These are phyloP conservation scores for Chaetomium olivaceum DNA, from an alignment of 2,329 filamentous ascomycete species.

Conservation along the genomic window DNA sequence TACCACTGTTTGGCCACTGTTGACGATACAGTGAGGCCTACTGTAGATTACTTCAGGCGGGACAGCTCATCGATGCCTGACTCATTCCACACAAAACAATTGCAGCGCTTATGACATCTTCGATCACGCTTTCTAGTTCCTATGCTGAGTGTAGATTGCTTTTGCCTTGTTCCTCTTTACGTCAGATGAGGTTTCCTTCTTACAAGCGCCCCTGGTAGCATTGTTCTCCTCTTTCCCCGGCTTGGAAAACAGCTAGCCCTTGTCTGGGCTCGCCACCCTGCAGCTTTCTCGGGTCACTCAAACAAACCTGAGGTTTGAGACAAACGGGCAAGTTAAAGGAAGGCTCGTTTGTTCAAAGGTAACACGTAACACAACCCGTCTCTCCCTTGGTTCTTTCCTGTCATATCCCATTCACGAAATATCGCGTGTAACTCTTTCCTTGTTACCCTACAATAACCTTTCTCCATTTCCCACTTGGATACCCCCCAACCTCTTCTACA, in stretches of 20 bases:
- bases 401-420: neutral
- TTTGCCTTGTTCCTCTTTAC: neutral
- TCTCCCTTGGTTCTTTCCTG: neutral
- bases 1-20: neutral
- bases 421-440: neutral
- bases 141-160: neutral
- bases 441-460: neutral
- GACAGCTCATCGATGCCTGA: neutral
- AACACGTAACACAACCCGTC: neutral
- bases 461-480: neutral
- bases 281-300: neutral
- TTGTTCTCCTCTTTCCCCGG: neutral
- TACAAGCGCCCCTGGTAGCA: neutral
- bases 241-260: neutral
- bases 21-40: conserved; percentile 11
- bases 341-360: neutral
- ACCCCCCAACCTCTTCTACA: neutral
- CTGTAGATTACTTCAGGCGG: neutral
- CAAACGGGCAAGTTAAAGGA: neutral
- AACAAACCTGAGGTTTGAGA: neutral
- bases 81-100: neutral
- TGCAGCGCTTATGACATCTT: neutral
- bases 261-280: neutral
- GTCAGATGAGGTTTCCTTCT: neutral
- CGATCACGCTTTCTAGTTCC: neutral